Percentiles rank a stretch among this genome's conserved stretches.
phyloP scores from a whole-genome alignment of 192 early-diverging fungal genomes.

The Podochytrium sp. region DNA sequence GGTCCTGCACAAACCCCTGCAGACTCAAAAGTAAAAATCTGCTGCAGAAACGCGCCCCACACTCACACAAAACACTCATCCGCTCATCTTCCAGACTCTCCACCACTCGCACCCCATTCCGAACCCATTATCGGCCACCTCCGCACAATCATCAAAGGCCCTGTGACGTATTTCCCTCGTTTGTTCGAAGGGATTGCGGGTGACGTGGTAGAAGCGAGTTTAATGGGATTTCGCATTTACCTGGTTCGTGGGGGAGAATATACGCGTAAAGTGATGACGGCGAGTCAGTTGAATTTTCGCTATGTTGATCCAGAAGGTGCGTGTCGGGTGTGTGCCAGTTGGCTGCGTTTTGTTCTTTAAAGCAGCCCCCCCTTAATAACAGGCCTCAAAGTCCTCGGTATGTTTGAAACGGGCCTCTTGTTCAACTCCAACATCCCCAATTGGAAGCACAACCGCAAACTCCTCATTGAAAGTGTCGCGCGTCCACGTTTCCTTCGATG shows the following conservation, averaged over 20 bases:
- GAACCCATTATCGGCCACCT: background rate
- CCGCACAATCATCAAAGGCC: background rate
- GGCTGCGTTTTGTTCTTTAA: background rate
- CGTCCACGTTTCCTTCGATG: background rate
- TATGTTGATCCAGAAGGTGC: background rate
- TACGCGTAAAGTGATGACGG: background rate
- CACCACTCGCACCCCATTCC: background rate
- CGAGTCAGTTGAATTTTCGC: background rate
- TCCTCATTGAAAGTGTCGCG: background rate
- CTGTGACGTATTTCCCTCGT: background rate
- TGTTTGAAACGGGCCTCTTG: background rate
- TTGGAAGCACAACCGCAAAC: conserved; percentile 3
- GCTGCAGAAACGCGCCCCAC: no score
- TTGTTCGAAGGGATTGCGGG: background rate
- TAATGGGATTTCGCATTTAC: background rate
- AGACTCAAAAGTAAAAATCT: no score
- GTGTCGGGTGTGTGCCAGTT: background rate
- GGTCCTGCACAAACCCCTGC: no score
- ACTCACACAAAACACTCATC: no score
- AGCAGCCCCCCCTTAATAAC: background rate
- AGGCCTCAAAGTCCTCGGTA: background rate
- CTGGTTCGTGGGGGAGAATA: background rate
- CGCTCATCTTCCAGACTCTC: background rate
- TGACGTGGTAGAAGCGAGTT: background rate
- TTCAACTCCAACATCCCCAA: background rate